Base-by-base conservation (phyloP, 2,329 filamentous ascomycete species). In the Hyphodiscus sp. region DNA sequence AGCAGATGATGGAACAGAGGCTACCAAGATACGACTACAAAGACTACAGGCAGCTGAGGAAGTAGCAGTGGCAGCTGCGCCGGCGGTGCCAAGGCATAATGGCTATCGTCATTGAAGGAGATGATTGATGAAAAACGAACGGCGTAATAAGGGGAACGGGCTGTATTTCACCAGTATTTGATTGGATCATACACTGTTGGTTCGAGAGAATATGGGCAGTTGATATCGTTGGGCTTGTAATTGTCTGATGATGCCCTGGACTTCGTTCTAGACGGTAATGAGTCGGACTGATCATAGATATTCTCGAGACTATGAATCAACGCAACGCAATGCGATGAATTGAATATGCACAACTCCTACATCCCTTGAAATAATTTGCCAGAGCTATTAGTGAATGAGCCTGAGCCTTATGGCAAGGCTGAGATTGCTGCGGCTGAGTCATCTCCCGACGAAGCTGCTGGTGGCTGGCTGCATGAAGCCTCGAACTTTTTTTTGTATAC, bases 1-100 rank as follows among this genome's bases (percentile, higher is more conserved):
- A 30, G 79, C 81, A 30, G 83, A 87, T 60, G 83, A 87, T 63
- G 83, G 83, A 41, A 86, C 82, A 8, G 83, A 86, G 67, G 83
- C 83, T 11, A 77, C 81, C 43, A 84, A 83, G 67, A 85, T 86
- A 55, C 76, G 81, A 42, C 16, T 65, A 33, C 61, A 67, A 50
- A 61, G 66, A 48, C 56, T 63, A 52, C 55, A 61, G 50, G 50
- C 54, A 42, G 61, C 56, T 8, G 56, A 54, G 29, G 57, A 58
- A 44, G 59, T 55, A 41, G 51, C 52, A 16, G 50, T 48, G 13
- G 49, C 54, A 29, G 49, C 45, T n/a, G 54, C 59, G 45, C 53
- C 55, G 26, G 45, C 54, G 29, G 48, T 54, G 46, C 42, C 51
- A 29, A 57, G 64, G 49, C 56, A 57, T 49, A 64, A 61, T 61